Conservation (phyloP, 768 basidiomycete species). For the Collybia mongolica region DNA sequence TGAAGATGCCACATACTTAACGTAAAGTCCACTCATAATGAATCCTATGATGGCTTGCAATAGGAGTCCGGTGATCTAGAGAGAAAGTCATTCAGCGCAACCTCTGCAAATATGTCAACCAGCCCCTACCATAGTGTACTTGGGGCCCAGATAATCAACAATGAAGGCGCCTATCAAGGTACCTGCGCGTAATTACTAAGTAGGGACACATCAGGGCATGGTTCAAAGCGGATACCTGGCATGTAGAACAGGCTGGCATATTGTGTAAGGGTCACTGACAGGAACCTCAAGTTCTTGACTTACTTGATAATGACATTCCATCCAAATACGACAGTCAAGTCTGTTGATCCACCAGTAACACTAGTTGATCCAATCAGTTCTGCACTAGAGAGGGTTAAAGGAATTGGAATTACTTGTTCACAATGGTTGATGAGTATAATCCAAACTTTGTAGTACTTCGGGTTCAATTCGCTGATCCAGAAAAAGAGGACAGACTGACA, state of each 20-base stretch:
- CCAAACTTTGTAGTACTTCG: slow-evolving; percentile 52
- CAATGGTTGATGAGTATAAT: slow-evolving; percentile 76
- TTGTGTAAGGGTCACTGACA: slow-evolving; percentile 10
- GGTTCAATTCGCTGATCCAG: background rate
- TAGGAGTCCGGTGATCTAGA: slow-evolving; percentile 65
- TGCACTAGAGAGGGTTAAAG: background rate
- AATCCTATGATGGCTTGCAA: slow-evolving; percentile 78
- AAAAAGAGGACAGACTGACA: slow-evolving; percentile 35
- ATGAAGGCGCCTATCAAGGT: slow-evolving; percentile 74
- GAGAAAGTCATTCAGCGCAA: background rate
- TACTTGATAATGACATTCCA: slow-evolving; percentile 88
- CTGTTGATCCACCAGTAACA: slow-evolving; percentile 51
- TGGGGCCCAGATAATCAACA: slow-evolving; percentile 75
- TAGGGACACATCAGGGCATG: background rate
- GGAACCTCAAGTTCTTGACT: slow-evolving; percentile 13
- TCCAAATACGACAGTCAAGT: slow-evolving; percentile 67
- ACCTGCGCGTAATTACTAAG: slow-evolving; percentile 23
- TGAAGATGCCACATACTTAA: slow-evolving; percentile 27
- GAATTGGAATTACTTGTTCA: slow-evolving; percentile 47
- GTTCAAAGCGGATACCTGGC: slow-evolving; percentile 23
- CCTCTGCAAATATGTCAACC: background rate
- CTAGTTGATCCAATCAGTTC: slow-evolving; percentile 27
- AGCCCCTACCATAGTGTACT: slow-evolving; percentile 61
- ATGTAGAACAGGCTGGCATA: slow-evolving; percentile 33
- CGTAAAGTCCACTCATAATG: slow-evolving; percentile 85